phyloP scores from a whole-genome alignment of 179 eudicot genomes.

The Nepenthes alata region DNA sequence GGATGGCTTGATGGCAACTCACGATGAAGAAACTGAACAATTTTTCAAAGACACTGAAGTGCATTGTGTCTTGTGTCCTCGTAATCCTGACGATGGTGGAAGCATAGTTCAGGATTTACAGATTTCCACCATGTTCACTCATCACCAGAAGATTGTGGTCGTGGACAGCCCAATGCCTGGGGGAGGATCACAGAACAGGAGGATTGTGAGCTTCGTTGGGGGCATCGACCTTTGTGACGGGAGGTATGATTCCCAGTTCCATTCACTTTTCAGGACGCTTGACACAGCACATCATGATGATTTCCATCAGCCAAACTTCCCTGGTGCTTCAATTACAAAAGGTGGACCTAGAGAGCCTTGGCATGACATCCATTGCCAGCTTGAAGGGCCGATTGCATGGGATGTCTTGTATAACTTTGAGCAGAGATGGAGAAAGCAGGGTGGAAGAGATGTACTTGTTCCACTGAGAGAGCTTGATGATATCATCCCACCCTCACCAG shows the following conservation, averaged over 20 bases:
- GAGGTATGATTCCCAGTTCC: conserved; percentile 36
- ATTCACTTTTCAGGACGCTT: conserved; percentile 41
- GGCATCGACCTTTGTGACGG: conserved; percentile 51
- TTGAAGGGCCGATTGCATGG: conserved; percentile 50
- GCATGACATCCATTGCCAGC: conserved; percentile 44
- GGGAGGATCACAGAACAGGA: conserved; percentile 23
- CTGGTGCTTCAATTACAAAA: conserved; percentile 27
- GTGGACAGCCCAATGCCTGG: conserved; percentile 40
- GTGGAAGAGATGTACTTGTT: conserved; percentile 32
- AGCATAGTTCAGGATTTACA: conserved; percentile 40
- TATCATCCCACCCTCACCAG: conserved; percentile 36
- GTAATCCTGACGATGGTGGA: conserved; percentile 43
- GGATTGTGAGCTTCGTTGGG: conserved; percentile 44
- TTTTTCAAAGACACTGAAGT: conserved; percentile 28
- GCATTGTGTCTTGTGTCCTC: conserved; percentile 40
- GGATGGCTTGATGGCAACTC: conserved; percentile 53
- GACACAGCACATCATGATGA: conserved; percentile 39
- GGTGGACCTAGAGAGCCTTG: conserved; percentile 56
- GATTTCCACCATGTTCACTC: conserved; percentile 47
- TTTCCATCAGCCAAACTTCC: conserved; percentile 44
- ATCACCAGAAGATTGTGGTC: conserved; percentile 41
- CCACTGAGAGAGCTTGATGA: conserved; percentile 31
- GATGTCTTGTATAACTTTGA: conserved; percentile 44
- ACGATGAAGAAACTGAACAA: conserved; percentile 34
- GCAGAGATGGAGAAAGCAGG: conserved; percentile 49